Evolutionary conservation across 139 green algal species (phyloP).

Genomic region (Chloropicon primus): DNA sequence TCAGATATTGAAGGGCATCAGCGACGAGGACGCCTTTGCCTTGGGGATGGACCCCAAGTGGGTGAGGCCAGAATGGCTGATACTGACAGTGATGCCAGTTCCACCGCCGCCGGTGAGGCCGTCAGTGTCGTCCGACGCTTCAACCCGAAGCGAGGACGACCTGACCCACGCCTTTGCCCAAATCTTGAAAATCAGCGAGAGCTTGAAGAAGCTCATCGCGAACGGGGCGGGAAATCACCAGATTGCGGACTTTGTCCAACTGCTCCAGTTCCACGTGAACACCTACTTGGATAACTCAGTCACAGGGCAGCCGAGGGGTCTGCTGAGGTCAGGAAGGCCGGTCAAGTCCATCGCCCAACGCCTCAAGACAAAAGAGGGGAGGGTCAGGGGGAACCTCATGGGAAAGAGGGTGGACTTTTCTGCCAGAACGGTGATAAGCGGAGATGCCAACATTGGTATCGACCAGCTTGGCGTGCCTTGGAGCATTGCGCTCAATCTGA

Average conservation of each 20-base stretch:
- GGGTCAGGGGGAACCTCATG: constrained; percentile 98
- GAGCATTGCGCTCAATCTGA: constrained; percentile 95
- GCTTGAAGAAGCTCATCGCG: constrained; percentile 65
- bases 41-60: constrained; percentile 77
- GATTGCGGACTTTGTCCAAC: constrained; percentile 57
- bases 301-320: constrained; percentile 59
- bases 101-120: constrained; percentile 80
- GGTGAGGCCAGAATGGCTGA: constrained; percentile 82
- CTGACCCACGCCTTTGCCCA: constrained; percentile 84
- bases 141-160: constrained; percentile 79
- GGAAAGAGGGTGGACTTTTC: constrained; percentile 99
- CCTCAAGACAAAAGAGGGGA: constrained; percentile 75
- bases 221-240: constrained; percentile 82
- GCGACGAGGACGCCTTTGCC: constrained; percentile 73
- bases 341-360: constrained; percentile 94
- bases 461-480: constrained; percentile 96
- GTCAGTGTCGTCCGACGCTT: constrained; percentile 83
- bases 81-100: constrained; percentile 77
- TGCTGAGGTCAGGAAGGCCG: constrained; percentile 44
- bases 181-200: constrained; percentile 87
- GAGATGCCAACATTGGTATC: constrained; percentile 92
- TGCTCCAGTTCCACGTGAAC: constrained; percentile 83
- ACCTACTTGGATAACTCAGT: constrained; percentile 93
- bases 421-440: constrained; percentile 90
- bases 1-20: constrained; percentile 81